phyloP scores from a whole-genome alignment of 2,329 filamentous ascomycete species.

The Pseudogymnoascus sp. region DNA sequence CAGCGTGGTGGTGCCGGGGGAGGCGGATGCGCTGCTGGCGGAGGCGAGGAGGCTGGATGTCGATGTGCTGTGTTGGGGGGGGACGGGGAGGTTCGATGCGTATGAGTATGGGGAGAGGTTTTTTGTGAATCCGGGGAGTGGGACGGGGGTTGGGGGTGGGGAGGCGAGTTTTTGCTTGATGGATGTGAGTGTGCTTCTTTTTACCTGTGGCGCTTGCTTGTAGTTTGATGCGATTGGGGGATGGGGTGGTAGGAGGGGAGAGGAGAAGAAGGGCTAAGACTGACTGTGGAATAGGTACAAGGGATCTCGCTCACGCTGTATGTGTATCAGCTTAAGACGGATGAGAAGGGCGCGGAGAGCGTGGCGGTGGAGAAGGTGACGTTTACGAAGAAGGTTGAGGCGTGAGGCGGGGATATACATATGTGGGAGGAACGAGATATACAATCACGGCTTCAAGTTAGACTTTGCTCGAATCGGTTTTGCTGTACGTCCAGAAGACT shows the following conservation, averaged over 20 bases:
- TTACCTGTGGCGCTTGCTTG: no score
- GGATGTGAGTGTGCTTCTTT: constrained; percentile 62
- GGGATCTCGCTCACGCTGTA: constrained; percentile 93
- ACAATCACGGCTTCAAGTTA: not conserved
- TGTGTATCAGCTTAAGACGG: constrained; percentile 79
- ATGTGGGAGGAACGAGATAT: not conserved
- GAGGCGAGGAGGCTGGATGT: constrained; percentile 62
- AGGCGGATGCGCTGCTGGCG: constrained; percentile 58
- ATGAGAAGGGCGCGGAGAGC: constrained; percentile 67
- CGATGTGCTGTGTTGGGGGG: constrained; percentile 61
- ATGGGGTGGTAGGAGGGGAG: no score
- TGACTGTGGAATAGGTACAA: constrained; percentile 59
- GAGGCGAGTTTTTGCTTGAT: constrained; percentile 92
- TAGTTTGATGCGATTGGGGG: no score
- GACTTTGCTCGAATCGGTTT: not conserved
- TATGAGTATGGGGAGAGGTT: constrained; percentile 70
- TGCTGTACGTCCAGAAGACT: not conserved
- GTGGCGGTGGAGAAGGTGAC: constrained; percentile 82
- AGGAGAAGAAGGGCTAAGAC: not conserved
- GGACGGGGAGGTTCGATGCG: constrained; percentile 60
- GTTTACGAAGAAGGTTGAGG: constrained; percentile 60
- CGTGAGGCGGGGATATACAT: not conserved
- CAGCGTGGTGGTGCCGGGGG: constrained; percentile 54
- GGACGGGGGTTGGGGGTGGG: constrained; percentile 51
- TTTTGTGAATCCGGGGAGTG: constrained; percentile 62